A percentile compares a stretch with the other conserved stretches of the same genome.
Conservation (phyloP, 306 rosid species). For the Dryas alaskensis region DNA sequence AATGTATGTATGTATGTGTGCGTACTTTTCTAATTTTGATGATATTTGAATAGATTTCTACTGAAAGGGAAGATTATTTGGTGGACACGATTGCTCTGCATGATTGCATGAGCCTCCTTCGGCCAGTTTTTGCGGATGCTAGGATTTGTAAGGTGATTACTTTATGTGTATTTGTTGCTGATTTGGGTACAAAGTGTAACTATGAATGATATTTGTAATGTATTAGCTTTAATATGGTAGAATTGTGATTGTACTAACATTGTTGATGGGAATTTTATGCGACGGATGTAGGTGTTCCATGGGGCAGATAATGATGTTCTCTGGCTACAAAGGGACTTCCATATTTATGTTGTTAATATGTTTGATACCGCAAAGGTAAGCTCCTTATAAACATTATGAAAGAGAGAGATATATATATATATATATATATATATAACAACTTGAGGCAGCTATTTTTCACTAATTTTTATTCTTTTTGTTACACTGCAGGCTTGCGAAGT, state of each 20-base stretch:
- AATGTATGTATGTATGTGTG: neutral
- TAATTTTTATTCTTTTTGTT: slow-evolving; percentile 19
- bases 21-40: slow-evolving; percentile 11
- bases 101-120: slow-evolving; percentile 65
- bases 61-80: slow-evolving; percentile 74
- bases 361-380: slow-evolving; percentile 90
- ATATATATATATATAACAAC: slow-evolving; percentile 15
- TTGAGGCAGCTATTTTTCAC: slow-evolving; percentile 14
- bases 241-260: neutral
- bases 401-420: neutral
- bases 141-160: slow-evolving; percentile 72
- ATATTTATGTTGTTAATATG: slow-evolving; percentile 76
- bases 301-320: slow-evolving; percentile 91
- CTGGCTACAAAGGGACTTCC: slow-evolving; percentile 96
- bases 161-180: slow-evolving; percentile 24
- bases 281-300: slow-evolving; percentile 73
- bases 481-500: slow-evolving; percentile 86
- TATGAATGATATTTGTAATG: neutral
- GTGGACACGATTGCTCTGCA: slow-evolving; percentile 83
- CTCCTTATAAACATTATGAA: slow-evolving; percentile 11
- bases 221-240: neutral
- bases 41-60: slow-evolving; percentile 59
- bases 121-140: slow-evolving; percentile 68
- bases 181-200: neutral
- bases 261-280: slow-evolving; percentile 27